These are phyloP conservation scores for Leccinum subrobustum DNA, from an alignment of 1,284 basidiomycete genomes.

Conservation along the genomic window DNA sequence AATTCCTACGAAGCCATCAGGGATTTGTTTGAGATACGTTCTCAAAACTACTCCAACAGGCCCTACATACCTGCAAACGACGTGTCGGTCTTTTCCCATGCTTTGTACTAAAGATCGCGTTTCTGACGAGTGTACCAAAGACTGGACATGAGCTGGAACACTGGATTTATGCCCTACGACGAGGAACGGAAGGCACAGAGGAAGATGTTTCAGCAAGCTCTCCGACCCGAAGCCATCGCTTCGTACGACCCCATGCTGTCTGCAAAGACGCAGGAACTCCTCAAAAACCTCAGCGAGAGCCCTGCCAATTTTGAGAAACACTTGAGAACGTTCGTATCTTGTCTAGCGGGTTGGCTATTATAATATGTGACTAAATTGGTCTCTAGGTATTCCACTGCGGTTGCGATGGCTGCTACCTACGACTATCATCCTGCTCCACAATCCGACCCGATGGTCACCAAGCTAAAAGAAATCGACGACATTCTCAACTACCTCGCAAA, in stretches of 20 bases:
- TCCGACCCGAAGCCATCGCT: background rate
- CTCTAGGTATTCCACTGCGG: background rate
- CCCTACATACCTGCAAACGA: background rate
- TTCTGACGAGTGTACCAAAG: background rate
- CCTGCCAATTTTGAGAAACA: background rate
- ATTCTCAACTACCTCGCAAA: background rate
- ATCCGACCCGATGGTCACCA: background rate
- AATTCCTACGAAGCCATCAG: background rate
- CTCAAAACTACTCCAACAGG: background rate
- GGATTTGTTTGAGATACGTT: background rate
- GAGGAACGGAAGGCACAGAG: background rate
- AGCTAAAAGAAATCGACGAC: background rate
- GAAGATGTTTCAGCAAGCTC: background rate
- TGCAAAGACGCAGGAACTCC: background rate
- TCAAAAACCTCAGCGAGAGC: background rate
- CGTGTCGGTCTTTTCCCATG: background rate
- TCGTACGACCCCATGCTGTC: background rate
- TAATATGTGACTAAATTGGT: background rate
- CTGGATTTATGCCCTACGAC: background rate
- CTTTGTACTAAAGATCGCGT: background rate
- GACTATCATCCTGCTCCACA: background rate
- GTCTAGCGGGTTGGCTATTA: background rate
- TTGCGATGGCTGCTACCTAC: background rate
- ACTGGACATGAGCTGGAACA: background rate
- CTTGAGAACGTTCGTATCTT: background rate